Base-by-base conservation (phyloP, 2,329 filamentous ascomycete genomes). In the Fusarium sp. region DNA sequence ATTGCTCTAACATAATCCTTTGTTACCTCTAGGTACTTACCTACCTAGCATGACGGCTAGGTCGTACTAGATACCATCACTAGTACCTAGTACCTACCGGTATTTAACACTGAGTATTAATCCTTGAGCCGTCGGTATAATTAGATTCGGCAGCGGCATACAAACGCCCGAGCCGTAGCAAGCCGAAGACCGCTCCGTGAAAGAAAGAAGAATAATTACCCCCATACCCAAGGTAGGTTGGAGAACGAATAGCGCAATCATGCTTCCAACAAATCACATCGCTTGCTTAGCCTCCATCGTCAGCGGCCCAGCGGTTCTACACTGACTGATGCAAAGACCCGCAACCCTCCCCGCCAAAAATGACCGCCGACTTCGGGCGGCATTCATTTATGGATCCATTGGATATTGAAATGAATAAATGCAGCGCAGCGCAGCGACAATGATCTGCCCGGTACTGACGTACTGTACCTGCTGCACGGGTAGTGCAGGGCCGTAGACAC, bases 301-400 rank as follows among this genome's bases (percentile, higher is more conserved):
- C 51, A 65, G 52, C 60, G 60, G 60, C 15, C 61, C 27, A 66
- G 66, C 55, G 57, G 59, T 45, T 57, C 65, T 65, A 59, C 49
- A 38, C 18, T n/a, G 27, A 43, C 38, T 70, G 59, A 70, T 49
- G 71, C 58, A 65, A 71, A 34, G 68, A 56, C 51, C 51, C 54
- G 51, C 52, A 60, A 50, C 43, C 45, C 49, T 63, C 66, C 71
- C 66, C 66, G 66, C 59, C 58, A 71, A 63, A 65, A 69, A 69
- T 40, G 56, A 27, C 57, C 71, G 73, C 73, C 73, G 73, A 75
- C 58, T 63, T 75, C 73, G 73, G 73, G 34, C 34, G 34, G 18
- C 34, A n/a, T 38, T 38, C 18, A 38, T 38, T n/a, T n/a, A 38
- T 38, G 34, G 34, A 38, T 38, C 18, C 16, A 38, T 38, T 38